Base-by-base conservation (phyloP, 495 filamentous ascomycete genomes). In the Pseudomonodictys pantanalensis region DNA sequence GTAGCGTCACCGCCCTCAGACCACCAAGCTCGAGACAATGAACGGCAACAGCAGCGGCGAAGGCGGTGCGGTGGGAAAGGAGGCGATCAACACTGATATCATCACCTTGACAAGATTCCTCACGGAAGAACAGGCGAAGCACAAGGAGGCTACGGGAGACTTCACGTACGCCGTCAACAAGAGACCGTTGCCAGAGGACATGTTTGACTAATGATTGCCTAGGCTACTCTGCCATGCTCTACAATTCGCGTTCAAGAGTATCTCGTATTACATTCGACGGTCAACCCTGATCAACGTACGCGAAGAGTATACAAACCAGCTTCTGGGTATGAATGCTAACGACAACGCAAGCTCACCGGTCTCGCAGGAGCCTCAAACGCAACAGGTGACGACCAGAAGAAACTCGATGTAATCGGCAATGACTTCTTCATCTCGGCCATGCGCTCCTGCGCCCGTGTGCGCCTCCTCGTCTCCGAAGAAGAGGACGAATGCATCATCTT, bases 211-310 rank as follows among this genome's bases (percentile, higher is more conserved):
- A 10, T 11, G 29, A 32, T 2, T 25, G 12, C 42, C 57, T 67
- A 95, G 91, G 67, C 83, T 98, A 23, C 83, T 98, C 52, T 97
- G 91, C 81, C 93, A 98, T 72, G 91, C 95, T 57, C 86, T 98
- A 29, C 95, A 97, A 77, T 97, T 97, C 81, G 89, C 93, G 66
- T 98, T 98, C 85, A 98, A 98, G 79, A 92, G 88, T 52, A 98
- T 98, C 75, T 92, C 93, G 64, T 96, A 97, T 82, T 98, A 97
- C 79, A 98, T 98, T 76, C 91, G 93, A 67, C 85, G 93, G 72
- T 92, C 93, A 25, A 92, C 91, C n/a, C 79, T 98, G 46, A 95
- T 97, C 74, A 96, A 97, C 78, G 72, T 79, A 54, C 52, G 75
- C n/a, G n/a, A n/a, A n/a, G n/a, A n/a, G n/a, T 66, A 5, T 24